Base-by-base conservation (phyloP, 768 basidiomycete genomes). In the Sporobolomyces phaffii region DNA sequence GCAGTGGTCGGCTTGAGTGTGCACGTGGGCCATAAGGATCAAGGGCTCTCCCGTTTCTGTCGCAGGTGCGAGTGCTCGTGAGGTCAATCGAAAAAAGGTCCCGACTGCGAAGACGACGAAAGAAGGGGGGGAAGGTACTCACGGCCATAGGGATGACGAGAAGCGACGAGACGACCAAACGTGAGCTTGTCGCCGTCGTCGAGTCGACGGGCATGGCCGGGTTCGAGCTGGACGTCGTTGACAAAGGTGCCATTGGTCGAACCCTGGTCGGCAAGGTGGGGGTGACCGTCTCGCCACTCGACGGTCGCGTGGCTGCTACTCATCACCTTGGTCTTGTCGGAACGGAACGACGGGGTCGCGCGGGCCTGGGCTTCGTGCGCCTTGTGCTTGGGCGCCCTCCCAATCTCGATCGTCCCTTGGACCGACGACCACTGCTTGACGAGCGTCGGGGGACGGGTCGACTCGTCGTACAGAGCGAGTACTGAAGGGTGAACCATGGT, bases 291-390 rank as follows among this genome's bases (percentile, higher is more conserved):
- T 8, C n/a, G 22, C 66, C 66, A 68, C 20, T 28, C 36, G 26
- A 68, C 2, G 15, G 0, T 1, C 24, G 61, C 56, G 44, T 68
- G 61, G 15, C 1, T 6, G 33, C 28, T 40, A n/a, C 56, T 59
- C 66, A 68, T 68, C 36, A 68, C 66, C 56, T 62, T 68, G 41
- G 61, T 62, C 28, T 31, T 31, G 33, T 33, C 29, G 10, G 33
- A 41, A 26, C 66, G 48, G 52, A 68, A 61, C 48, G n/a, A 59
- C 45, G 26, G 48, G 48, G 18, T 33, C 20, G 20, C 34, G 1
- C 20, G 56, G 61, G 43, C 60, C 22, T 40, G 20, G 6, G 57
- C 57, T 15, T 38, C 41, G 4, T 28, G 1, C 34, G 44, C 61
- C n/a, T 45, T 31, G 48, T 31, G 28, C 31, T 26, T 50, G 1